Evolutionary conservation across 106 monocot species (phyloP).

Genomic region (Ottelia alismoides): DNA sequence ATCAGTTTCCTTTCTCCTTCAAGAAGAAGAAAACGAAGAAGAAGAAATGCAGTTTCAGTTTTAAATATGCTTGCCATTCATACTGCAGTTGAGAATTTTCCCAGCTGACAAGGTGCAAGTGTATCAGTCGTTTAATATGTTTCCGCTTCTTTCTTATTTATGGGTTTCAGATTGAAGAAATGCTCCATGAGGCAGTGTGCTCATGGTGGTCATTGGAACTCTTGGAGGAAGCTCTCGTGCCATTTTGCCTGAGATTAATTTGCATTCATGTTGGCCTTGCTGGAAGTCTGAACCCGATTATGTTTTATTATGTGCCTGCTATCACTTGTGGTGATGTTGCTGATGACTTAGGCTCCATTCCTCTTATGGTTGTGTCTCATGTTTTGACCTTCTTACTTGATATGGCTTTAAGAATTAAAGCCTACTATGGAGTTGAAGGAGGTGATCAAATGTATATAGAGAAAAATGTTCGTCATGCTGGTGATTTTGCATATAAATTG

Average conservation of each 20-base stretch:
- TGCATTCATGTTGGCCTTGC: conserved; percentile 16
- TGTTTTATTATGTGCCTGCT: too few relatives aligned
- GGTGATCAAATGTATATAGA: conserved; percentile 1
- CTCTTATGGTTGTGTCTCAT: conserved; percentile 21
- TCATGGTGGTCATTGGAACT: conserved; percentile 27
- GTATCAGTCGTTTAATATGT: too few relatives aligned
- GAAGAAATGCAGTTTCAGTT: not conserved
- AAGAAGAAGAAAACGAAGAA: too few relatives aligned
- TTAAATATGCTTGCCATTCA: not conserved
- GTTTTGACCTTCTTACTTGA: conserved; percentile 38
- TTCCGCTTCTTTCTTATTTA: not conserved
- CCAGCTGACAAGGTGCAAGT: too few relatives aligned
- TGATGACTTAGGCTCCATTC: conserved; percentile 6
- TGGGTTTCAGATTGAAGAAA: conserved; percentile 24
- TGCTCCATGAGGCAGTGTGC: conserved; percentile 33
- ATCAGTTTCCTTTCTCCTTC: too few relatives aligned
- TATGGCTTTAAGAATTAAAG: conserved; percentile 11
- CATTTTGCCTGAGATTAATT: conserved; percentile 52
- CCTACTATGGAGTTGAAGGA: not conserved
- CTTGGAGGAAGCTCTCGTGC: conserved; percentile 36
- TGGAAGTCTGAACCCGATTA: conserved; percentile 11
- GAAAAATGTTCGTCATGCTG: not conserved
- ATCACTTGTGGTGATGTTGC: too few relatives aligned
- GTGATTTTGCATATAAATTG: conserved; percentile 28
- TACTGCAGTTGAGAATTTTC: not conserved